phyloP scores from a whole-genome alignment of 768 basidiomycete genomes.

The Saitozyma podzolica region DNA sequence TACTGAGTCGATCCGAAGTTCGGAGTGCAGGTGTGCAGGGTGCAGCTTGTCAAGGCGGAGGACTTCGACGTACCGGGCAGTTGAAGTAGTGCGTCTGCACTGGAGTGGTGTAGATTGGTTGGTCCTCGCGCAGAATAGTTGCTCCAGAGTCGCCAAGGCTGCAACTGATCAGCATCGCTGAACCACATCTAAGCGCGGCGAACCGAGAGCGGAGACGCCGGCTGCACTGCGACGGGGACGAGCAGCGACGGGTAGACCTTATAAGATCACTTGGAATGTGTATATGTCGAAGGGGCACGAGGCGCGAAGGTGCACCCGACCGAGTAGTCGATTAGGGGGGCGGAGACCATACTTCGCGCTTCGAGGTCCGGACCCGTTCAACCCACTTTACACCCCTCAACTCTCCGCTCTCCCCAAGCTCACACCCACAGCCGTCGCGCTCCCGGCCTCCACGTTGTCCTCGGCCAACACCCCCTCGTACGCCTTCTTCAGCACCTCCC shows the following conservation, averaged over 20 bases:
- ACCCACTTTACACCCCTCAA: conserved; percentile 56
- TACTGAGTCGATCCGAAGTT: too few species aligned
- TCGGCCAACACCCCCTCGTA: conserved; percentile 43
- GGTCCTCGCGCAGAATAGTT: conserved; percentile 43
- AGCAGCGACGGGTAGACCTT: too few species aligned
- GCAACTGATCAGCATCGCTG: conserved; percentile 5
- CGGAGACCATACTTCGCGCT: not conserved
- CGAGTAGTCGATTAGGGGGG: not conserved
- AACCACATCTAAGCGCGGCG: not conserved
- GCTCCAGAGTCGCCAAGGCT: conserved; percentile 53
- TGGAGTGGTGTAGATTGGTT: conserved; percentile 33
- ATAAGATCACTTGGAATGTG: too few species aligned
- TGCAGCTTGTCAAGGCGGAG: not conserved
- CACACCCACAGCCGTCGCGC: conserved; percentile 30
- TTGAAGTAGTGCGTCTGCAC: conserved; percentile 51
- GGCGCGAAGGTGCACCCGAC: too few species aligned
- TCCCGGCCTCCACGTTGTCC: conserved; percentile 42
- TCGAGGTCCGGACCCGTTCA: not conserved
- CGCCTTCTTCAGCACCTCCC: conserved; percentile 38
- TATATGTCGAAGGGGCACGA: not conserved
- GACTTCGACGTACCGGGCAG: conserved; percentile 37
- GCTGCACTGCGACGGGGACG: too few species aligned
- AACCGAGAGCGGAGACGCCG: too few species aligned
- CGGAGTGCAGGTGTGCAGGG: not conserved
- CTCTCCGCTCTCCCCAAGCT: conserved; percentile 27